Percentiles rank a stretch among this genome's conserved stretches.
These are phyloP conservation scores for Tuber brumale DNA, from an alignment of 495 filamentous ascomycete species.

Conservation along the genomic window DNA sequence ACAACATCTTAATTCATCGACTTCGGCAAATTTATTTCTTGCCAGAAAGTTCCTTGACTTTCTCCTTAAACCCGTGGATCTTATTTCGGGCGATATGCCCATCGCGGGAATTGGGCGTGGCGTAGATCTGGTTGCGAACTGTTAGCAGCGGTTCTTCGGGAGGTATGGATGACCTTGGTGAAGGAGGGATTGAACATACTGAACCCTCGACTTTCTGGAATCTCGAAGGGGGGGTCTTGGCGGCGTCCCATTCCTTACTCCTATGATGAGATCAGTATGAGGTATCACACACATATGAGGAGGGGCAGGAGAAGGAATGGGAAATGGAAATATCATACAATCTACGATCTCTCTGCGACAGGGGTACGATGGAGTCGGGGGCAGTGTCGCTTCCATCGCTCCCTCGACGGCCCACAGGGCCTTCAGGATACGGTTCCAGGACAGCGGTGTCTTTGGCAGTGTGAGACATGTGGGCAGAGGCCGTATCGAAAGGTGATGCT, in stretches of 20 bases:
- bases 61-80: constrained; percentile 40
- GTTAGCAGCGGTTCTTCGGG: neutral
- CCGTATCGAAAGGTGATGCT: neutral
- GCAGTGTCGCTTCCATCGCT: constrained; percentile 24
- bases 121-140: constrained; percentile 26
- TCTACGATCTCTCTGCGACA: constrained; percentile 24
- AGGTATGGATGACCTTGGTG: neutral
- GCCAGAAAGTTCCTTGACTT: constrained; percentile 38
- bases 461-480: neutral
- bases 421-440: constrained; percentile 10
- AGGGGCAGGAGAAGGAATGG: too few relatives aligned
- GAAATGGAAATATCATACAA: constrained; percentile 14
- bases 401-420: constrained; percentile 22
- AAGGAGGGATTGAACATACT: constrained; percentile 16
- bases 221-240: constrained; percentile 34
- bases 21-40: constrained; percentile 22
- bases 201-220: constrained; percentile 38
- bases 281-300: neutral
- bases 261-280: constrained; percentile 11
- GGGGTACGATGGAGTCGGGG: neutral
- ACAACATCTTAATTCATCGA: neutral
- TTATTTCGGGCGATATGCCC: constrained; percentile 40
- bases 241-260: constrained; percentile 40
- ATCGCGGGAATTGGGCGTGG: constrained; percentile 38
- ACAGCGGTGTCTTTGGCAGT: constrained; percentile 17